Base-by-base conservation (phyloP, 2,329 filamentous ascomycete species). In the Hypoxylon sp. region DNA sequence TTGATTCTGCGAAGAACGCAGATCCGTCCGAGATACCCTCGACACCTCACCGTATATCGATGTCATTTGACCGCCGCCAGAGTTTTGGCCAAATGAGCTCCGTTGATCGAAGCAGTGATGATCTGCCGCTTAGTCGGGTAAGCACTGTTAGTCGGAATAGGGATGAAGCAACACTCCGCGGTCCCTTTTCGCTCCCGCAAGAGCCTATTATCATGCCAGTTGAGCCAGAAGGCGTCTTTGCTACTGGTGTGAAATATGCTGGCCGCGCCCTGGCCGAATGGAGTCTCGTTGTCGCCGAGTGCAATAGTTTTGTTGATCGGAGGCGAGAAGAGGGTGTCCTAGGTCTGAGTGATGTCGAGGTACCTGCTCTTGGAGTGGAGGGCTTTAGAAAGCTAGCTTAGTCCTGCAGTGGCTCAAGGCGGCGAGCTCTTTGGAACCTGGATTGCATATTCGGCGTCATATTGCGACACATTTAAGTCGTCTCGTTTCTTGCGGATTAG, bases 211-310 rank as follows among this genome's bases (percentile, higher is more conserved):
- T 81, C n/a, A 76, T 78, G 32, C 81, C 85, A 0, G 69, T 80
- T 32, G 80, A 83, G 68, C 87, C 86, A 0, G 74, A 71, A 1
- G 84, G 84, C 4, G 69, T 80, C 1, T 84, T 79, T 57, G 77
- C 78, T 12, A 78, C 79, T 47, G 83, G 83, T 25, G 81, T 84
- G 7, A 86, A 87, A 51, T 91, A 95, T 76, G 82, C 87, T 2
- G 92, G 92, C 1, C 85, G 91, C 19, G 90, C 92, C 0, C 82
- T 96, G 46, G 91, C 91, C 0, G 92, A 96, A 77, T 96, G 92
- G 92, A 83, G 85, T 19, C 81, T 92, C 16, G 86, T 95, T 19
- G 88, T 94, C 14, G 86, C 87, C 60, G 92, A 96, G 76, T 93
- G 89, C 80, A 93, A 94, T 78, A 92, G 88, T 74, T 96, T 95